Base-by-base conservation (phyloP, 1,139 yeast species). In the Magnusiomyces sp. region DNA sequence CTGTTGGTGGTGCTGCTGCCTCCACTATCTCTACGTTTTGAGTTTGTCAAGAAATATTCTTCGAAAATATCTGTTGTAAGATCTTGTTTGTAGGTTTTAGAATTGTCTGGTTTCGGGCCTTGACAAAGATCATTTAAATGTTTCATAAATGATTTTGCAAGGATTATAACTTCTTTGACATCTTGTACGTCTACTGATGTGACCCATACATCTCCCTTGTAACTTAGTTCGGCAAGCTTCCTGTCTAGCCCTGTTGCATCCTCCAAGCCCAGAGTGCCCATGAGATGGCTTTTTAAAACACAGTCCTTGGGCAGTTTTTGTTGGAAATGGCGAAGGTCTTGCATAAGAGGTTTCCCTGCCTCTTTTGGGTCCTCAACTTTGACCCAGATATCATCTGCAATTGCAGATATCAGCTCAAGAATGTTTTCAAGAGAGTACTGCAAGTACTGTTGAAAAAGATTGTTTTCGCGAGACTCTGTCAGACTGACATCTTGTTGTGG, bases 151-250 rank as follows among this genome's bases (percentile, higher is more conserved):
- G 38, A n/a, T 4, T 16, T 32, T 5, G 27, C 20, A 19, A 42
- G 17, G 11, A 42, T 19, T 19, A 42, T 20, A 5, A 42, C 37
- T 17, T 42, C 38, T 42, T 42, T 42, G 20, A 42, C 38, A 11
- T 42, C 45, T 23, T n/a, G 20, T 13, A 37, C 45, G 29, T 42
- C 45, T 7, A 42, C 38, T 6, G 17, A 14, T 17, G 33, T 31
- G 5, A n/a, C 33, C 45, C 45, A 42, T 14, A 42, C 38, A n/a
- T 16, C 29, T 16, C 31, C 42, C 19, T 39, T 17, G 31, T 4
- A n/a, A 29, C n/a, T 40, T 9, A 42, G 13, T 11, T 19, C 19
- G 2, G 37, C 38, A 13, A 42, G 23, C n/a, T 5, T 13, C 13
- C 38, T n/a, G 2, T 42, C 45, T 13, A 42, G 13, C 16, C 38